Percentiles rank a stretch among this genome's conserved stretches.
Conservation (phyloP, 371 early-diverging fungal species). For the Lichtheimia ornata region DNA sequence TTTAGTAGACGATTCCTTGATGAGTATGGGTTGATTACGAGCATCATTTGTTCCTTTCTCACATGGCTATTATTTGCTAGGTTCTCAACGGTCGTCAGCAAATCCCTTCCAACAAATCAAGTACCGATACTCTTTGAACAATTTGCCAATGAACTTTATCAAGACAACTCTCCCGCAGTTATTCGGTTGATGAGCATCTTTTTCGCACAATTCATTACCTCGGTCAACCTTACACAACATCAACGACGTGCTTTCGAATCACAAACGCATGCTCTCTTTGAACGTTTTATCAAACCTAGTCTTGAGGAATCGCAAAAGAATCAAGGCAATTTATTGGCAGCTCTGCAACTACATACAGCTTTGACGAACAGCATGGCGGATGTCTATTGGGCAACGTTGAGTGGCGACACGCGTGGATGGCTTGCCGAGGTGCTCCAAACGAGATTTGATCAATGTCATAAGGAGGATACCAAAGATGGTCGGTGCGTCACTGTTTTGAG, state of each 20-base stretch:
- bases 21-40: constrained; percentile 29
- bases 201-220: constrained; percentile 44
- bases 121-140: constrained; percentile 39
- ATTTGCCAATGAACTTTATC: constrained; percentile 32
- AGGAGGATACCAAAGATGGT: constrained; percentile 2
- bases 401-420: constrained; percentile 14
- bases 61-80: constrained; percentile 7
- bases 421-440: constrained; percentile 4
- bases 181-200: constrained; percentile 27
- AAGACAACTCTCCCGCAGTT: constrained; percentile 11
- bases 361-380: constrained; percentile 47
- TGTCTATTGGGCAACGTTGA: constrained; percentile 33
- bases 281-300: constrained; percentile 29
- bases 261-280: constrained; percentile 10
- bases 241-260: constrained; percentile 33
- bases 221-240: constrained; percentile 44
- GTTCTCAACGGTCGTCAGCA: constrained; percentile 28
- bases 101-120: constrained; percentile 51
- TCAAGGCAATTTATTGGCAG: constrained; percentile 33
- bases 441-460: not conserved
- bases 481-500: constrained; percentile 13
- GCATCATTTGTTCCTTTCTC: not conserved
- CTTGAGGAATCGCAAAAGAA: constrained; percentile 15
- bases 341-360: constrained; percentile 51
- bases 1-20: constrained; percentile 45